Evolutionary conservation across 2,329 filamentous ascomycete genomes (phyloP).

Genomic region (Aspergillus jensenii): DNA sequence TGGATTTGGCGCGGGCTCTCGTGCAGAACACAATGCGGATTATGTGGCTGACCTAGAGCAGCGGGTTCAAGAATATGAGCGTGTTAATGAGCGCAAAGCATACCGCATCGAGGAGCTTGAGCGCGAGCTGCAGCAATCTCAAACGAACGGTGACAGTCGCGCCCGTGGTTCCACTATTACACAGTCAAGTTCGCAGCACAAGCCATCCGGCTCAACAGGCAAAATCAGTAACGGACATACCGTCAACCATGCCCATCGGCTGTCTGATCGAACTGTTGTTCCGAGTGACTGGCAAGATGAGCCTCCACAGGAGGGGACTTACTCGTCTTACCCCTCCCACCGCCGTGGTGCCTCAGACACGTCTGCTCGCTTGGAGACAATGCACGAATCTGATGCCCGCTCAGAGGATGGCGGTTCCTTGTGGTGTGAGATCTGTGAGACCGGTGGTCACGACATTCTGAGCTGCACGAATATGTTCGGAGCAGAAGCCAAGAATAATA

Average conservation of each 20-base stretch:
- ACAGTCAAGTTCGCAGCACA: conserved; percentile 33
- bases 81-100: conserved; percentile 69
- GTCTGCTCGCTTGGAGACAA: conserved; percentile 37
- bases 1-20: conserved; percentile 15
- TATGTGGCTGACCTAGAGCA: conserved; percentile 69
- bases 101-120: conserved; percentile 81
- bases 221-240: conserved; percentile 26
- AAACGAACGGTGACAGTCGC: conserved; percentile 28
- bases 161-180: conserved; percentile 39
- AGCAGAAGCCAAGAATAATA: conserved; percentile 24
- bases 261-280: conserved; percentile 45
- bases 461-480: conserved; percentile 91
- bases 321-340: conserved; percentile 26
- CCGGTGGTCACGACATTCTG: conserved; percentile 85
- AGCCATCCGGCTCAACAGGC: conserved; percentile 27
- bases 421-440: conserved; percentile 97
- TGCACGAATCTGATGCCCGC: conserved; percentile 47
- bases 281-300: conserved; percentile 42
- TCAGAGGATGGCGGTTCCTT: conserved; percentile 73
- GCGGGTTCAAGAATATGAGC: conserved; percentile 76
- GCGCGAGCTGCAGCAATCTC: conserved; percentile 63
- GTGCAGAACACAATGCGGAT: conserved; percentile 50
- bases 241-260: conserved; percentile 37
- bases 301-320: conserved; percentile 23
- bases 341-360: conserved; percentile 28